Evolutionary conservation across 2,329 filamentous ascomycete genomes (phyloP), one percentile per base, ranked within the genome.

Genomic region (Chaetothyriales sp.): DNA sequence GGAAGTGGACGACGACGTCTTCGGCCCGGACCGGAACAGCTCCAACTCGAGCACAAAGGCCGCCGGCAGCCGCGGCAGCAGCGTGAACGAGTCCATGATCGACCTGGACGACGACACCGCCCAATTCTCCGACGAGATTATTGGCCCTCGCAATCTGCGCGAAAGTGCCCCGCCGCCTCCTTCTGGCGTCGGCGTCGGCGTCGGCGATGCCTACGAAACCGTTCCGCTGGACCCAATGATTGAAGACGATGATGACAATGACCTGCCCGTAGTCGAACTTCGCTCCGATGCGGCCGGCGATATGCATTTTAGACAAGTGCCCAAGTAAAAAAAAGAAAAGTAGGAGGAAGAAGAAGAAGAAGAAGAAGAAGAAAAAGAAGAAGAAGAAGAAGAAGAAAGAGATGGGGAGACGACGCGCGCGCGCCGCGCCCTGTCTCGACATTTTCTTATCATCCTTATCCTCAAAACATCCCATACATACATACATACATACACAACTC

Each of bases 81-180:
- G 43, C n/a, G 19, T 26, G n/a, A 26, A 20, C 18, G 45, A 47
- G 45, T 39, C 32, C 32, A 39, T 39, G 32, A 12, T 15, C 32
- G 26, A 26, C 5, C 18, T 18, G 20, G 45, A 47, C 18, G 45
- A 43, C 3, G 42, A 45, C 43, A 10, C 18, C 9, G 20, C 45
- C 18, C 19, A 15, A 5, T 47, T 26, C 20, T 47, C 45, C 9
- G 45, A 32, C 8, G 45, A 32, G 5, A 47, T 47, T 32, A 47
- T 47, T 32, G 44, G 46, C 18, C 12, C 12, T 18, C 51, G 57
- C 20, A 49, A 28, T 15, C 20, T 51, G 43, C 50, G 57, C 26
- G 57, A 60, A 44, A 60, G 56, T 44, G 57, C 57, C 18, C 57
- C 57, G 15, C 55, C 57, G 44, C 57, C 57, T 2, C 46, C 50